Conservation (phyloP, 2,329 filamentous ascomycete genomes). For the Nakataea oryzae region DNA sequence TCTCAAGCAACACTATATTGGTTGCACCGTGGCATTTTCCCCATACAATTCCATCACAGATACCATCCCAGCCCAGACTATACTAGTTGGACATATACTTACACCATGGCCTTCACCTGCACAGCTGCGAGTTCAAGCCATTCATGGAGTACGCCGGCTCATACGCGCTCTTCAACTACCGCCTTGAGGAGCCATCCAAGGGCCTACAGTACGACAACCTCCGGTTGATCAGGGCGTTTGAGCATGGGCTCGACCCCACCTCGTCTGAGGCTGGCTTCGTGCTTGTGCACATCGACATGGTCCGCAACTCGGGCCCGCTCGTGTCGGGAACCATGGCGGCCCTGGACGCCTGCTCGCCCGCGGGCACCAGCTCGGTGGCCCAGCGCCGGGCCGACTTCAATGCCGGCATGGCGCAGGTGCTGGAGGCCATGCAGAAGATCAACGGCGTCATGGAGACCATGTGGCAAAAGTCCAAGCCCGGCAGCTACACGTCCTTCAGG, state of each 20-base stretch:
- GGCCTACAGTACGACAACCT: slow-evolving; percentile 58
- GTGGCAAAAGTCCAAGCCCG: slow-evolving; percentile 78
- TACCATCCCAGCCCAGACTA: not conserved
- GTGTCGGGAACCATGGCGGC: slow-evolving; percentile 62
- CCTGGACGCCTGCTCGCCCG: slow-evolving; percentile 38
- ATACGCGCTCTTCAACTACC: slow-evolving; percentile 61
- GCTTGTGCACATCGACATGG: slow-evolving; percentile 94
- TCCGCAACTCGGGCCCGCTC: slow-evolving; percentile 70
- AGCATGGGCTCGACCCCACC: slow-evolving; percentile 73
- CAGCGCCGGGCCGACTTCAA: slow-evolving; percentile 49
- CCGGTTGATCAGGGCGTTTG: slow-evolving; percentile 81
- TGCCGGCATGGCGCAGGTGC: slow-evolving; percentile 48
- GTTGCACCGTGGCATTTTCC: not conserved
- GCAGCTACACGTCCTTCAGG: slow-evolving; percentile 78
- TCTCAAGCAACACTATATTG: not conserved
- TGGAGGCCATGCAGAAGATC: slow-evolving; percentile 56
- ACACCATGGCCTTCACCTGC: not conserved
- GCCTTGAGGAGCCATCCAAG: slow-evolving; percentile 40
- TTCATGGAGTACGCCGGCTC: slow-evolving; percentile 80
- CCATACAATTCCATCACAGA: not conserved
- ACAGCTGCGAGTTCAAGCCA: slow-evolving; percentile 59
- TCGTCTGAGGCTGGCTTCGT: slow-evolving; percentile 94
- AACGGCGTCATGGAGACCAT: slow-evolving; percentile 79
- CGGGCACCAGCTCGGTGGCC: slow-evolving; percentile 16
- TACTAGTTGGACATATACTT: slow-evolving; percentile 20